Evolutionary conservation across 768 basidiomycete species (phyloP).

Genomic region (Tulasnella sp.): DNA sequence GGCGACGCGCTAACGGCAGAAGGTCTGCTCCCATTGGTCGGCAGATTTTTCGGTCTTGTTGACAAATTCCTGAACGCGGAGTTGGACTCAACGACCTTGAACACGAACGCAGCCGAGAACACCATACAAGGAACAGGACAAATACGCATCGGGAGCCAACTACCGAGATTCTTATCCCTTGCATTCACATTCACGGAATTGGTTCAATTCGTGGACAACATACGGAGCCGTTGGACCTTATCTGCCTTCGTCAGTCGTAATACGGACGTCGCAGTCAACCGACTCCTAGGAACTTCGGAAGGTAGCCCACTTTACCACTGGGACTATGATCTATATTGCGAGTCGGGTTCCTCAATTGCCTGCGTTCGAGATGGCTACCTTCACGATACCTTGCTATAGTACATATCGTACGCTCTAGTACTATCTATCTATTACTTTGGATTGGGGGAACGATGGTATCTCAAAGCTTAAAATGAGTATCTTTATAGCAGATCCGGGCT

Average conservation of each 20-base stretch:
- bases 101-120: not conserved
- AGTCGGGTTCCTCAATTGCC: not conserved
- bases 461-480: no score
- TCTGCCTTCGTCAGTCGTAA: not conserved
- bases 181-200: not conserved
- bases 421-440: no score
- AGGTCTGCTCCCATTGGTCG: not conserved
- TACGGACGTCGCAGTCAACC: not conserved
- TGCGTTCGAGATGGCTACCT: not conserved
- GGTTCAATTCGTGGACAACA: not conserved
- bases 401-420: no score
- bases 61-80: not conserved
- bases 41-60: not conserved
- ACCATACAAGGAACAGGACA: not conserved
- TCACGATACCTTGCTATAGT: no score
- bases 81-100: not conserved
- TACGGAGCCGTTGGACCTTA: not conserved
- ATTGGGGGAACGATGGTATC: no score
- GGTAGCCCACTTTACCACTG: not conserved
- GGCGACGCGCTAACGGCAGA: not conserved
- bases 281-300: not conserved
- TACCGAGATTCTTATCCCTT: not conserved
- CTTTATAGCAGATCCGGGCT: no score
- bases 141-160: not conserved
- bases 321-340: not conserved